These are phyloP conservation scores for Tulasnella sp. DNA, from an alignment of 768 basidiomycete species.

Conservation along the genomic window DNA sequence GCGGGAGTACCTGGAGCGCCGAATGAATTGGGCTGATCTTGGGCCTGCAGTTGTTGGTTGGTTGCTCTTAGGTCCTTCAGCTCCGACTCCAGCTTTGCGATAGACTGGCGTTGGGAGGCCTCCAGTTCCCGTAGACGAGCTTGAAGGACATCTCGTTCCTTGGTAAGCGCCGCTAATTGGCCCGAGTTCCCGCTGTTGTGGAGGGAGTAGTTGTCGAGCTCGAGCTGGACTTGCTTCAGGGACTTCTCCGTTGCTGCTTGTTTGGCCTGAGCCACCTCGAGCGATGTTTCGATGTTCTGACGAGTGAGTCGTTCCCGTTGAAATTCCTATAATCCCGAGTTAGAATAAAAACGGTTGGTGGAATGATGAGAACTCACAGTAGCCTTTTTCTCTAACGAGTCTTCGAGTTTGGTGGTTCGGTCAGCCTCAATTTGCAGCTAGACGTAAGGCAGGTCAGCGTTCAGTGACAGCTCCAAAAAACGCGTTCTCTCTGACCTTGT, in stretches of 20 bases:
- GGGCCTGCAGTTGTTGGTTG: neutral
- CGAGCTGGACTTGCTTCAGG: slow-evolving; percentile 11
- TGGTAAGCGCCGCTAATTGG: neutral
- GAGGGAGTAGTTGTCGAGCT: slow-evolving; percentile 14
- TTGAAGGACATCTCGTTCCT: slow-evolving; percentile 7
- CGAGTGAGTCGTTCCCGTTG: slow-evolving; percentile 15
- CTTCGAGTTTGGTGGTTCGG: slow-evolving; percentile 9
- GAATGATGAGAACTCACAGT: neutral
- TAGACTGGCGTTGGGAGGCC: neutral
- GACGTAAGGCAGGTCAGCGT: neutral
- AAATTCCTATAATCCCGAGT: neutral
- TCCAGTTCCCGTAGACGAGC: slow-evolving; percentile 9
- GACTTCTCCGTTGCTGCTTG: neutral
- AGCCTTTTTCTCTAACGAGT: slow-evolving; percentile 10
- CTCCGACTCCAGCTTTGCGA: slow-evolving; percentile 8
- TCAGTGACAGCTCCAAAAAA: neutral
- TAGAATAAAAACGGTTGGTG: neutral
- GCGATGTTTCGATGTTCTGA: slow-evolving; percentile 16
- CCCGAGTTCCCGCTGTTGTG: slow-evolving; percentile 14
- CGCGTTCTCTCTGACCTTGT: neutral
- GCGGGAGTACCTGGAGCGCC: neutral
- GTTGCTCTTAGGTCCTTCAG: neutral
- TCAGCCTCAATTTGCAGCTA: slow-evolving; percentile 19
- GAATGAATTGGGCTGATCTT: neutral
- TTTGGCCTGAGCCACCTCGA: slow-evolving; percentile 11